Conservation (phyloP, 208 protist species). For the Leishmania gerbilli region DNA sequence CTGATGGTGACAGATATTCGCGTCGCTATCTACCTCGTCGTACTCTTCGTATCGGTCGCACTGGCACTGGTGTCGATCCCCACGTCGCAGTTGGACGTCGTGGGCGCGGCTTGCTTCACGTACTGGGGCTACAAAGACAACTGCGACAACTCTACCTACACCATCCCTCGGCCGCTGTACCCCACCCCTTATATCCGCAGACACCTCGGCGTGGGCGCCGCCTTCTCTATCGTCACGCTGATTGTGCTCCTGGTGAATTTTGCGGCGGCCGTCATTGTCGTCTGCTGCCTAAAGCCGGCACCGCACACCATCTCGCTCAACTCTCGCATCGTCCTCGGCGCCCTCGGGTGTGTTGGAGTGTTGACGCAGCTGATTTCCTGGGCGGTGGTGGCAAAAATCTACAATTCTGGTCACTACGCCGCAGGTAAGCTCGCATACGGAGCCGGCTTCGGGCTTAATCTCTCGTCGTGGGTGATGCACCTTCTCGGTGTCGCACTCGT, state of each 20-base stretch:
- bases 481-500: constrained; percentile 30
- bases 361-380: constrained; percentile 58
- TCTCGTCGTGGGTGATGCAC: constrained; percentile 59
- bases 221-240: constrained; percentile 64
- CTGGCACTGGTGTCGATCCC: constrained; percentile 52
- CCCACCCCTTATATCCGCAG: constrained; percentile 28
- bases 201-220: constrained; percentile 52
- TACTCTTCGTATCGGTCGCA: constrained; percentile 38
- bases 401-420: constrained; percentile 29
- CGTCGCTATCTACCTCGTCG: constrained; percentile 32
- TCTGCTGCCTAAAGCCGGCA: constrained; percentile 33
- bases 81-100: constrained; percentile 53
- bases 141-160: constrained; percentile 58
- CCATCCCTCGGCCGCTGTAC: constrained; percentile 35
- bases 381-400: constrained; percentile 49
- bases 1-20: constrained; percentile 46
- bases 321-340: constrained; percentile 33
- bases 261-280: constrained; percentile 21
- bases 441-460: constrained; percentile 59
- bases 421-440: constrained; percentile 39
- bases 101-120: constrained; percentile 52
- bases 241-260: constrained; percentile 41
- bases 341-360: constrained; percentile 26
- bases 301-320: constrained; percentile 26
- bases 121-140: constrained; percentile 81